Evolutionary conservation across 331 rosid species (phyloP), one percentile per base, ranked within the genome.

Genomic region (Malus hybrid): DNA sequence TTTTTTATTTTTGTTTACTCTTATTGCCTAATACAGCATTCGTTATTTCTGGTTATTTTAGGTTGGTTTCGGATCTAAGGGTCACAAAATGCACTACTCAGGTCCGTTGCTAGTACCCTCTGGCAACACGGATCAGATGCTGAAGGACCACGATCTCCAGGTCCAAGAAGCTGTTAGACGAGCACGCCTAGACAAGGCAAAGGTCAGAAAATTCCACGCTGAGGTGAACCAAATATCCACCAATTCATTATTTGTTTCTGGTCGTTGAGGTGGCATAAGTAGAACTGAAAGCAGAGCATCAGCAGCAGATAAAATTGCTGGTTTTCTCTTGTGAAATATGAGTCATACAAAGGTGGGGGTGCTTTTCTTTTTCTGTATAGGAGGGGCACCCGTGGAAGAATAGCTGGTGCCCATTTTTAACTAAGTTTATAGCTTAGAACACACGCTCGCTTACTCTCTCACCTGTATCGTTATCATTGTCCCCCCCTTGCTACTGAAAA

Each of bases 121-220:
- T 19, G 87, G 91, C 82, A 95, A 95, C 86, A 83, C 84, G 93
- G 97, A 94, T 64, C 99, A 95, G 88, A 86, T 92, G 98, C 80
- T 95, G 83, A 95, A 95, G 87, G 99, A 95, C 83, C 97, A 95
- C 1, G 98, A 95, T 79, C 92, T 97, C 57, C 99, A 95, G 28
- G 92, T 95, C 78, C 99, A 95, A 76, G 99, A 95, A 85, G 99
- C 93, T 5, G 96, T 86, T 76, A 81, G 98, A 88, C 87, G 96
- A 78, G 89, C 97, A 4, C 96, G 96, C 5, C 73, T 91, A 2
- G 97, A 90, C 90, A 94, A 92, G 86, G 99, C 97, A 14, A 92
- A 87, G 83, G 80, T 82, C 78, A 79, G 92, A 79, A 92, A 87
- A 79, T 82, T 82, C 77, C 97, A 92, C 79, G 93, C 81, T 30